Evolutionary conservation across 768 basidiomycete species (phyloP).

Genomic region (Pisolithus tinctorius): DNA sequence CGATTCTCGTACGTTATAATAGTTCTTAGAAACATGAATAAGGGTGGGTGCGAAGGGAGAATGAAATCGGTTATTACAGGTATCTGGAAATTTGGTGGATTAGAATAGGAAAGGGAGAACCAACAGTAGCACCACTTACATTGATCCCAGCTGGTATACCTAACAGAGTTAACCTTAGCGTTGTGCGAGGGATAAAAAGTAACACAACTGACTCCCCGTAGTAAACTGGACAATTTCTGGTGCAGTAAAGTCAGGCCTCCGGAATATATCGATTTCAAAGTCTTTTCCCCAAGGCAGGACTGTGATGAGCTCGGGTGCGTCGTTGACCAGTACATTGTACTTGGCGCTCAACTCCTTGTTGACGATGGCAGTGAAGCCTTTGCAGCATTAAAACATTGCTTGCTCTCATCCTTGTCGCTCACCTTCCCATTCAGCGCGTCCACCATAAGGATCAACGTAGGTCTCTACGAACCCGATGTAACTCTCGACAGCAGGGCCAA

Average conservation of each 20-base stretch:
- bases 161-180: conserved; percentile 14
- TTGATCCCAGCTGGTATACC: conserved; percentile 88
- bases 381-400: not conserved
- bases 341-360: conserved; percentile 79
- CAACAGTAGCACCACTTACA: conserved; percentile 31
- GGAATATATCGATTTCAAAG: conserved; percentile 66
- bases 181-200: not conserved
- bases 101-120: not conserved
- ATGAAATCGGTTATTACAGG: conserved; percentile 36
- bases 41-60: not conserved
- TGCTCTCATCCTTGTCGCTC: not conserved
- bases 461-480: conserved; percentile 87
- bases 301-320: conserved; percentile 72
- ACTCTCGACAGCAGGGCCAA: conserved; percentile 81
- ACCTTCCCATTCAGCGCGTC: conserved; percentile 94
- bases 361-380: conserved; percentile 87
- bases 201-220: conserved; percentile 55
- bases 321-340: conserved; percentile 68
- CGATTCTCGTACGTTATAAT: conserved; percentile 77
- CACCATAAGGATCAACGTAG: conserved; percentile 85
- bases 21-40: conserved; percentile 41
- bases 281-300: conserved; percentile 72
- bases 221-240: conserved; percentile 79
- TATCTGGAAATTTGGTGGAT: conserved; percentile 37
- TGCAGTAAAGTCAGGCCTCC: conserved; percentile 84